Evolutionary conservation across 768 basidiomycete species (phyloP).

Genomic region (Brasilioporus rufonigricans): DNA sequence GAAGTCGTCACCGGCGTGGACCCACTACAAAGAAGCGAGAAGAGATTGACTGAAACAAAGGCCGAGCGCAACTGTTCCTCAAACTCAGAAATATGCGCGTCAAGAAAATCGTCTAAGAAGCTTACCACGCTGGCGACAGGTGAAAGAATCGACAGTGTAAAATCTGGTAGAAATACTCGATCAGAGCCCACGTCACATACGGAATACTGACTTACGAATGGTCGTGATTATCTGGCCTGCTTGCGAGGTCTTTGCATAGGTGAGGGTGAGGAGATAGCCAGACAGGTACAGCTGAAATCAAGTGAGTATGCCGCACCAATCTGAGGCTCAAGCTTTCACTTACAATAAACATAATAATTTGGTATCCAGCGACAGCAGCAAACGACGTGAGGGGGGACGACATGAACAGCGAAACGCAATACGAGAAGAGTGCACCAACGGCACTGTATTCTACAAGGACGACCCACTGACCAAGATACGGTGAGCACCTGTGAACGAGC

Average conservation of each 20-base stretch:
- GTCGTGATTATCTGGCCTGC: slow-evolving; percentile 55
- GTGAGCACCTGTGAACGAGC: slow-evolving; percentile 1
- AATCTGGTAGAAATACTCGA: slow-evolving; percentile 39
- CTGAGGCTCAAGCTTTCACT: slow-evolving; percentile 25
- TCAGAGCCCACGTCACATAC: neutral
- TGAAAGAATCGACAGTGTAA: slow-evolving; percentile 61
- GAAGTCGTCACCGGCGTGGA: slow-evolving; percentile 42
- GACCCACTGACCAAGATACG: slow-evolving; percentile 52
- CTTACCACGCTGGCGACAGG: slow-evolving; percentile 71
- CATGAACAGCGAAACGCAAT: slow-evolving; percentile 58
- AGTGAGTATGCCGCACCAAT: neutral
- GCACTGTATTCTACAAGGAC: slow-evolving; percentile 69
- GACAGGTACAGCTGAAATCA: slow-evolving; percentile 54
- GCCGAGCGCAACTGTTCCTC: slow-evolving; percentile 54
- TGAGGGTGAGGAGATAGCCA: slow-evolving; percentile 68
- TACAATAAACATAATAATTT: slow-evolving; percentile 70
- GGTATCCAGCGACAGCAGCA: slow-evolving; percentile 68
- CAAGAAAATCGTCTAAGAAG: slow-evolving; percentile 6
- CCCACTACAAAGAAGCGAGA: slow-evolving; percentile 69
- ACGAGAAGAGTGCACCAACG: slow-evolving; percentile 65
- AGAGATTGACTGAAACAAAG: slow-evolving; percentile 76
- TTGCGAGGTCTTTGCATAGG: slow-evolving; percentile 63
- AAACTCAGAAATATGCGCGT: neutral
- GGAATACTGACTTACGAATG: slow-evolving; percentile 41
- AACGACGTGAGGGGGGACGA: slow-evolving; percentile 71